Conservation (phyloP, 192 early-diverging fungal species). For the Backusella sp. region DNA sequence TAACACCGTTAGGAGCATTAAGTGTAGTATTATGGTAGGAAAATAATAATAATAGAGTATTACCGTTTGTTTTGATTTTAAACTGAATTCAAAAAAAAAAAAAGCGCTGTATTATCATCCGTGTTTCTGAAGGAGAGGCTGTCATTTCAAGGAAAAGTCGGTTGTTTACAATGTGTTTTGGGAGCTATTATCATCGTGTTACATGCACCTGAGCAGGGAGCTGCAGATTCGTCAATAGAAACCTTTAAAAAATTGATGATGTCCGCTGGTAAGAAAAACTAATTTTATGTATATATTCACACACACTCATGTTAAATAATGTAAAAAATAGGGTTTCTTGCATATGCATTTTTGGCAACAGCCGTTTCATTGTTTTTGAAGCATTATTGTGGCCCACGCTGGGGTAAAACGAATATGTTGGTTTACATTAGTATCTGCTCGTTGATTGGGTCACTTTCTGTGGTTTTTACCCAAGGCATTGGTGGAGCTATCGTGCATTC, state of each 20-base stretch:
- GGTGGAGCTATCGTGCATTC: constrained; percentile 87
- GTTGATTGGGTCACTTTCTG: constrained; percentile 84
- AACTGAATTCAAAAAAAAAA: background rate
- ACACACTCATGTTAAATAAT: background rate
- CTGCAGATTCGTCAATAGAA: constrained; percentile 69
- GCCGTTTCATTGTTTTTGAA: constrained; percentile 65
- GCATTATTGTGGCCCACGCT: constrained; percentile 69
- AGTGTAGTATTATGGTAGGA: constrained; percentile 79
- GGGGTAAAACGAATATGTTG: constrained; percentile 78
- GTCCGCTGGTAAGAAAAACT: constrained; percentile 8
- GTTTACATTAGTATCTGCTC: constrained; percentile 92
- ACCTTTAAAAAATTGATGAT: constrained; percentile 59
- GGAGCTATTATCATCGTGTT: constrained; percentile 83
- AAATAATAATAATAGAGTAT: background rate
- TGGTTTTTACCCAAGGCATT: constrained; percentile 85
- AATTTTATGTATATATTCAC: background rate
- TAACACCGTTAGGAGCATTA: constrained; percentile 93
- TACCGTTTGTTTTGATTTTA: background rate
- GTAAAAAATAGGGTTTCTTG: constrained; percentile 54
- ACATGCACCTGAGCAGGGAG: constrained; percentile 77
- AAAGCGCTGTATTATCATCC: constrained; percentile 76
- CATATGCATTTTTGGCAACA: constrained; percentile 64
- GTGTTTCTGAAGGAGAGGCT: constrained; percentile 85
- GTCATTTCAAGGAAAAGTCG: constrained; percentile 78
- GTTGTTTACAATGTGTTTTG: constrained; percentile 85